These are phyloP conservation scores for Trichosporon ovoides DNA, from an alignment of 1,284 basidiomycete genomes.

Conservation along the genomic window DNA sequence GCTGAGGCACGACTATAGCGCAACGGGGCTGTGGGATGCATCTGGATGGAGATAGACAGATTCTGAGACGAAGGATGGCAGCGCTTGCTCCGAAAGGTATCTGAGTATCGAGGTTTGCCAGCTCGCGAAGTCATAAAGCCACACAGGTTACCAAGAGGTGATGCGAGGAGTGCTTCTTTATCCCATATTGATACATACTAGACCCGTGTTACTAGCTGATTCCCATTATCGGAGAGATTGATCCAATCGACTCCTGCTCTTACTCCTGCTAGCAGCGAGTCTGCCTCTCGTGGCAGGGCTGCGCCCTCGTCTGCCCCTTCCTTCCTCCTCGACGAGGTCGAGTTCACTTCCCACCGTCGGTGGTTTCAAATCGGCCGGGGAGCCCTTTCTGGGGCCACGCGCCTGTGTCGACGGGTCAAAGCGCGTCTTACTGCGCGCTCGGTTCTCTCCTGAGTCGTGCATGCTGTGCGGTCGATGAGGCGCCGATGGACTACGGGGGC, in stretches of 20 bases:
- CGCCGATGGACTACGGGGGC: neutral
- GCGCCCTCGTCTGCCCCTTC: neutral
- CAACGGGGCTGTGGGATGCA: too few relatives aligned
- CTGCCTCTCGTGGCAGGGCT: neutral
- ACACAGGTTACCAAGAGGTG: too few relatives aligned
- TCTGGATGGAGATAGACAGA: too few relatives aligned
- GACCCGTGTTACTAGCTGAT: neutral
- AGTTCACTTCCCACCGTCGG: neutral
- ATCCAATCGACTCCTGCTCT: neutral
- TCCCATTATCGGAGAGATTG: neutral
- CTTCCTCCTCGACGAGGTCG: neutral
- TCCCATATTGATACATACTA: neutral
- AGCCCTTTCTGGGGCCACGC: neutral
- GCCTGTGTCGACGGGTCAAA: neutral
- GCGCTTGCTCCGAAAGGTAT: too few relatives aligned
- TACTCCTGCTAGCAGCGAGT: neutral
- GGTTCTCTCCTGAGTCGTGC: neutral
- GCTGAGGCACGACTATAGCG: too few relatives aligned
- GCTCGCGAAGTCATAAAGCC: too few relatives aligned
- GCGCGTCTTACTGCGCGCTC: constrained; percentile 1
- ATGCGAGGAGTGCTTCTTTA: neutral
- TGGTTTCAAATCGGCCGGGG: neutral
- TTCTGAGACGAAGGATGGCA: too few relatives aligned
- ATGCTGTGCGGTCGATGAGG: neutral
- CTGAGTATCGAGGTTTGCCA: too few relatives aligned